Evolutionary conservation across 257 asterid genomes (phyloP).

Genomic region (Solanum appendiculatum): DNA sequence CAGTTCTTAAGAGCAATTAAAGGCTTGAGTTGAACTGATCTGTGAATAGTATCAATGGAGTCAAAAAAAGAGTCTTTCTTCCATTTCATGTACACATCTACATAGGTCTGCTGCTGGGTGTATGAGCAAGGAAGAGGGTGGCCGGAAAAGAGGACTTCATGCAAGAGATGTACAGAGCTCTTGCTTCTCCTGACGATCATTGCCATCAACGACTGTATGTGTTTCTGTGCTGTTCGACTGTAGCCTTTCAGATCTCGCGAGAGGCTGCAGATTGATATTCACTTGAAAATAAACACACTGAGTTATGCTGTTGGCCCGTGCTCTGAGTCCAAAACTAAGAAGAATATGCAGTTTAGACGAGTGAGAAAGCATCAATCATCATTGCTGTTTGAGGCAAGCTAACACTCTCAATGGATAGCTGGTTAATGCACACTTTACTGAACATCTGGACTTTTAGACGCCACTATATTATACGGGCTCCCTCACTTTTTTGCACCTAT

Average conservation of each 20-base stretch:
- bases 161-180: neutral
- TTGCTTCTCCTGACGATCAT: neutral
- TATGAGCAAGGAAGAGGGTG: constrained; percentile 6
- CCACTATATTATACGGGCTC: neutral
- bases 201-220: neutral
- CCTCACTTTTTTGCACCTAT: neutral
- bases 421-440: neutral
- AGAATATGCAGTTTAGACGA: neutral
- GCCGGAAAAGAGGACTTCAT: neutral
- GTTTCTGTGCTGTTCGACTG: neutral
- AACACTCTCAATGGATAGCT: neutral
- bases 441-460: neutral
- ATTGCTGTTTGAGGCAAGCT: neutral
- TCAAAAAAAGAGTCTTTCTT: constrained; percentile 62
- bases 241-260: neutral
- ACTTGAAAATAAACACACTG: neutral
- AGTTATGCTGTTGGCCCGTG: neutral
- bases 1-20: constrained; percentile 53
- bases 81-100: constrained; percentile 85
- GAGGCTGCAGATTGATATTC: neutral
- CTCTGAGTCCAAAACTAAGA: neutral
- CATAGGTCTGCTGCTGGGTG: constrained; percentile 40
- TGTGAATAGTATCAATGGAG: constrained; percentile 69
- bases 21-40: constrained; percentile 64
- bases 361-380: neutral